Evolutionary conservation across 805 yeast genomes (phyloP).

Genomic region (Yarrowia keelungensis): DNA sequence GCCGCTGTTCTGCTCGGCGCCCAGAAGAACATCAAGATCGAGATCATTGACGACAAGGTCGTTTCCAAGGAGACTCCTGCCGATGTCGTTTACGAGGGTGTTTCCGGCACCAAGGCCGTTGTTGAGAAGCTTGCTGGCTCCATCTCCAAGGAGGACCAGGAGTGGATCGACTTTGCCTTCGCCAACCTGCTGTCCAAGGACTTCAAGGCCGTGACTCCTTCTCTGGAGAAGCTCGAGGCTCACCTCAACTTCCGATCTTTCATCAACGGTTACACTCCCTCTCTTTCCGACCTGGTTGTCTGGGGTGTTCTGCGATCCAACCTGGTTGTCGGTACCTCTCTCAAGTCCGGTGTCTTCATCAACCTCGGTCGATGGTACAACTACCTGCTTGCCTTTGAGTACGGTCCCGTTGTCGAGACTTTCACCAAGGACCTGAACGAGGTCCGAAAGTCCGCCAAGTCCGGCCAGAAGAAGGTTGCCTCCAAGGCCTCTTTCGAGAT

Average conservation of each 20-base stretch:
- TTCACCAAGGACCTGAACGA: slow-evolving; percentile 75
- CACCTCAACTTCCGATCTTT: slow-evolving; percentile 87
- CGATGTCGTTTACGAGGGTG: slow-evolving; percentile 37
- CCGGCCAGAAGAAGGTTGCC: slow-evolving; percentile 75
- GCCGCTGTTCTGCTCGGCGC: slow-evolving; percentile 79
- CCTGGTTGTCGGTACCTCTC: slow-evolving; percentile 88
- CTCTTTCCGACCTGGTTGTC: slow-evolving; percentile 82
- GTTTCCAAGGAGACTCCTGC: slow-evolving; percentile 46
- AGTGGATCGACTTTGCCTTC: slow-evolving; percentile 72
- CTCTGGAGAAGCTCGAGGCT: slow-evolving; percentile 79
- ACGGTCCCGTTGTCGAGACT: slow-evolving; percentile 72
- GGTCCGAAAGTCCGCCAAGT: slow-evolving; percentile 71
- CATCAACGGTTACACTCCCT: slow-evolving; percentile 67
- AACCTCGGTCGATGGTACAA: slow-evolving; percentile 95
- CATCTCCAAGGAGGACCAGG: slow-evolving; percentile 51
- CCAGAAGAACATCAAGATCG: slow-evolving; percentile 66
- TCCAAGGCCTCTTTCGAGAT: slow-evolving; percentile 96
- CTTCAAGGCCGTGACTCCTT: slow-evolving; percentile 81
- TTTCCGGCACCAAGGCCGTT: slow-evolving; percentile 20
- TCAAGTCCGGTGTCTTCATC: slow-evolving; percentile 81
- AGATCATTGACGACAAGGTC: slow-evolving; percentile 50
- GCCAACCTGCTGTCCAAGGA: slow-evolving; percentile 79
- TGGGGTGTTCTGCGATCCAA: slow-evolving; percentile 97
- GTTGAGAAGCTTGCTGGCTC: slow-evolving; percentile 42
- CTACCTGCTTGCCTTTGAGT: slow-evolving; percentile 65